Percentiles rank a stretch among this genome's conserved stretches.
These are phyloP conservation scores for Canariomyces notabilis DNA, from an alignment of 2,329 filamentous ascomycete genomes.

Conservation along the genomic window DNA sequence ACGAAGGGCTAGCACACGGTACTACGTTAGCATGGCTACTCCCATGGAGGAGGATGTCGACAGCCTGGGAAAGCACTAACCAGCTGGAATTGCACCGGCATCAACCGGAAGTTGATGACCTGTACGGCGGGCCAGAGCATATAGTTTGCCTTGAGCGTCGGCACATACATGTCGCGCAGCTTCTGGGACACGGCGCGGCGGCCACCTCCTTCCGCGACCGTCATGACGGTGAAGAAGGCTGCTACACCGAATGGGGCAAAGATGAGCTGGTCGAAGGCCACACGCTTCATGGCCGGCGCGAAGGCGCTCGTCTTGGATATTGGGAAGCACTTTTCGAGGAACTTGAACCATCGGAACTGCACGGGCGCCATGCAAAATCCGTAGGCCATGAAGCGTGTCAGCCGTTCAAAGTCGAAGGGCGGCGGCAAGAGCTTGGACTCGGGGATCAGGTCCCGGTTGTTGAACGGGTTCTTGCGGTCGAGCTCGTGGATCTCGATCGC, in stretches of 20 bases:
- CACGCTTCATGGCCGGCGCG: constrained; percentile 77
- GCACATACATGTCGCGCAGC: constrained; percentile 88
- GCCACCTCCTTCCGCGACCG: constrained; percentile 86
- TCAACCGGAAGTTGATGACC: constrained; percentile 90
- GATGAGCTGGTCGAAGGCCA: constrained; percentile 85
- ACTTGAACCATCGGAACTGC: constrained; percentile 93
- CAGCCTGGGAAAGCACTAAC: constrained; percentile 51
- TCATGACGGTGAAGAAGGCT: constrained; percentile 95
- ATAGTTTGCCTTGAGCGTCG: constrained; percentile 92
- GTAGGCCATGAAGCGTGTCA: constrained; percentile 95
- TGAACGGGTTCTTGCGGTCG: constrained; percentile 70
- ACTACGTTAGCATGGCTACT: constrained; percentile 12
- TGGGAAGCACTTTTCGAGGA: constrained; percentile 76
- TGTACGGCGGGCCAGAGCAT: constrained; percentile 94
- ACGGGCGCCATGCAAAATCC: constrained; percentile 93
- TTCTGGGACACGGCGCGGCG: constrained; percentile 74
- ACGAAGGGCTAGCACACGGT: constrained; percentile 70
- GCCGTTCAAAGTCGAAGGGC: constrained; percentile 90
- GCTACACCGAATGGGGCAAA: constrained; percentile 87
- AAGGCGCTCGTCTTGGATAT: constrained; percentile 72
- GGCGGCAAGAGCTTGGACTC: constrained; percentile 62
- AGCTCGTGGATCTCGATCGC: constrained; percentile 87
- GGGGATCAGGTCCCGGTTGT: constrained; percentile 61
- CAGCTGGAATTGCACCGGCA: constrained; percentile 94
- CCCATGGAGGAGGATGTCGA: constrained; percentile 4